A percentile compares a stretch with the other conserved stretches of the same genome.
phyloP scores from a whole-genome alignment of 2,329 filamentous ascomycete genomes.

The Talaromyces funiculosus region DNA sequence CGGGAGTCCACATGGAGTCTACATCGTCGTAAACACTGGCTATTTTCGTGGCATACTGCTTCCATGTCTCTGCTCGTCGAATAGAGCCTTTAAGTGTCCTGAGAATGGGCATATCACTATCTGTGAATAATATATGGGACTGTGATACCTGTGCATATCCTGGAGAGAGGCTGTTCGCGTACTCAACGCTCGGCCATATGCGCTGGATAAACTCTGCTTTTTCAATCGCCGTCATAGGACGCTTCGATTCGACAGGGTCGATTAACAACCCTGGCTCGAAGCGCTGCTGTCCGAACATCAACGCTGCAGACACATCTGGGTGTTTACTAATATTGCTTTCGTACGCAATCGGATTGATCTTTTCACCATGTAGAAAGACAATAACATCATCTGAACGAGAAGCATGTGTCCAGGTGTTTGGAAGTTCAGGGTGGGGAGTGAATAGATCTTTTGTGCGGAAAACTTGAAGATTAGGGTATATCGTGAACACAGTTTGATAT shows the following conservation, averaged over 20 bases:
- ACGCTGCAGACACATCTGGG: not conserved
- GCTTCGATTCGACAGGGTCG: not conserved
- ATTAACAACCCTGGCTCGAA: not conserved
- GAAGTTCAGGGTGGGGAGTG: not conserved
- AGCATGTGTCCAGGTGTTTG: not conserved
- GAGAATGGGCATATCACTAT: not conserved
- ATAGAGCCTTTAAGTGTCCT: not conserved
- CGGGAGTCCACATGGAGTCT: slow-evolving; percentile 3
- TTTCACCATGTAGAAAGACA: slow-evolving; percentile 2
- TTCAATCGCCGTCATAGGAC: not conserved
- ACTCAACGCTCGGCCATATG: slow-evolving; percentile 5
- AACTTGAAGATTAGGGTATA: not conserved
- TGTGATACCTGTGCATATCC: not conserved
- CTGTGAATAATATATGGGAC: slow-evolving; percentile 4
- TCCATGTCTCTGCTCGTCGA: not conserved
- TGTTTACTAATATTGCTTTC: not conserved
- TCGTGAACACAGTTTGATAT: not conserved
- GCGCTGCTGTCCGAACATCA: slow-evolving; percentile 3
- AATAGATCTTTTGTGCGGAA: slow-evolving; percentile 4
- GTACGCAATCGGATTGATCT: not conserved
- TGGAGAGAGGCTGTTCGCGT: not conserved
- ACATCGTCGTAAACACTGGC: slow-evolving; percentile 2
- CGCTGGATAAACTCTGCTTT: slow-evolving; percentile 3
- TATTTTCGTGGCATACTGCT: not conserved
- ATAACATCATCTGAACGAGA: slow-evolving; percentile 3